Conservation (phyloP, 2,329 filamentous ascomycete species). For the Bipolaris gigantea region DNA sequence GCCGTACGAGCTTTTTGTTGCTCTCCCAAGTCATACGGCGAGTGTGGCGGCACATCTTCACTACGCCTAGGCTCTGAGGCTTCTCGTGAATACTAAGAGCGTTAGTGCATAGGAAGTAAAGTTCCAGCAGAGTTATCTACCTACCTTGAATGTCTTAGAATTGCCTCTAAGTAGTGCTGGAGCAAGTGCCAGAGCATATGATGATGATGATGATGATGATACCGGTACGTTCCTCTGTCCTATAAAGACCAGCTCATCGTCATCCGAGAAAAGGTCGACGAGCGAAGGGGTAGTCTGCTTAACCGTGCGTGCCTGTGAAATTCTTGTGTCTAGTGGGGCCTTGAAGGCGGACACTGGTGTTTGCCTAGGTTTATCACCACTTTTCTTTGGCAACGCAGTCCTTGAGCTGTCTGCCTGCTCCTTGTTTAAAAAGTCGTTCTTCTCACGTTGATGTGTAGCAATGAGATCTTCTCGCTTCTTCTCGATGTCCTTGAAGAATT, state of each 20-base stretch:
- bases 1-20: not conserved
- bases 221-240: too few relatives aligned
- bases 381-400: not conserved
- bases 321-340: not conserved
- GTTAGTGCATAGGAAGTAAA: not conserved
- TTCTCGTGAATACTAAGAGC: not conserved
- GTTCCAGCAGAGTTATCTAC: not conserved
- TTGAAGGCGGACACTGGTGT: not conserved
- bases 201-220: too few relatives aligned
- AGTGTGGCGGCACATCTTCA: too few relatives aligned
- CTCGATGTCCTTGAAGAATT: conserved; percentile 1
- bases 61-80: not conserved
- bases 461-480: not conserved
- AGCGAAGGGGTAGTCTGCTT: not conserved
- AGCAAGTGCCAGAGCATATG: too few relatives aligned
- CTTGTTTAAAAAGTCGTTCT: conserved; percentile 12
- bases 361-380: not conserved
- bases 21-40: too few relatives aligned
- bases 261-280: conserved; percentile 16
- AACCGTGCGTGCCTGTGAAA: too few relatives aligned
- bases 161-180: not conserved
- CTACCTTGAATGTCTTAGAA: not conserved
- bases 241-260: not conserved
- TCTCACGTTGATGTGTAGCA: conserved; percentile 9
- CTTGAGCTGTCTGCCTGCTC: not conserved